phyloP scores from a whole-genome alignment of 164 flowering plant species.

The Annona squamosa region DNA sequence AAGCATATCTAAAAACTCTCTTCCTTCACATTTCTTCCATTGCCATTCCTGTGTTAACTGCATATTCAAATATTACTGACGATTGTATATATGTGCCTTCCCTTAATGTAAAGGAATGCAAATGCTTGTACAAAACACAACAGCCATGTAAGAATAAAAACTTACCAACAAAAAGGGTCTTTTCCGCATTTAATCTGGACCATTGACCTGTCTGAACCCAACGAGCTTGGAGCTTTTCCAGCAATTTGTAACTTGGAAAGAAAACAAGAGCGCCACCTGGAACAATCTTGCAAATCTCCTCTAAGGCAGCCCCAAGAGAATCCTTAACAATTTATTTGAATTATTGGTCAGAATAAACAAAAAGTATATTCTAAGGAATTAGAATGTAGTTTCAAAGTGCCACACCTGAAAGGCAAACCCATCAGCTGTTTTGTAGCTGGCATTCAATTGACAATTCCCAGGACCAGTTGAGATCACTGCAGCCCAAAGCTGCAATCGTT shows the following conservation, averaged over 20 bases:
- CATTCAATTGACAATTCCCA: constrained; percentile 68
- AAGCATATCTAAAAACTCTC: background rate
- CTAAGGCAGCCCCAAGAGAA: constrained; percentile 73
- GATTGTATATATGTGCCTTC: background rate
- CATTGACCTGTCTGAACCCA: constrained; percentile 95
- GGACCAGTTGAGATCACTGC: constrained; percentile 70
- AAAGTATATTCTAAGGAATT: background rate
- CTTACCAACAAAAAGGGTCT: constrained; percentile 80
- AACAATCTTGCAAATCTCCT: constrained; percentile 69
- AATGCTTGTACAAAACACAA: background rate
- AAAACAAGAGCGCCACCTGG: constrained; percentile 91
- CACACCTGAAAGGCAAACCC: constrained; percentile 73
- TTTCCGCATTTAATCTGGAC: constrained; percentile 62
- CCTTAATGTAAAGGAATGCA: background rate
- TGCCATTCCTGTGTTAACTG: background rate
- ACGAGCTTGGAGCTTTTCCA: constrained; percentile 74
- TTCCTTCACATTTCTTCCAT: background rate
- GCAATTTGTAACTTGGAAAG: constrained; percentile 93
- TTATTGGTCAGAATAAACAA: constrained; percentile 3
- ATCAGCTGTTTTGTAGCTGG: constrained; percentile 90
- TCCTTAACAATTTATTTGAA: constrained; percentile 45
- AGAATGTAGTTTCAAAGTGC: background rate
- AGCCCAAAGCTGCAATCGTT: constrained; percentile 63
- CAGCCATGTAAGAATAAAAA: background rate
- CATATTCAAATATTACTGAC: background rate